Percentiles rank a stretch among this genome's conserved stretches.
These are phyloP conservation scores for Chrysosporium keratinophilum DNA, from an alignment of 2,329 filamentous ascomycete species.

Conservation along the genomic window DNA sequence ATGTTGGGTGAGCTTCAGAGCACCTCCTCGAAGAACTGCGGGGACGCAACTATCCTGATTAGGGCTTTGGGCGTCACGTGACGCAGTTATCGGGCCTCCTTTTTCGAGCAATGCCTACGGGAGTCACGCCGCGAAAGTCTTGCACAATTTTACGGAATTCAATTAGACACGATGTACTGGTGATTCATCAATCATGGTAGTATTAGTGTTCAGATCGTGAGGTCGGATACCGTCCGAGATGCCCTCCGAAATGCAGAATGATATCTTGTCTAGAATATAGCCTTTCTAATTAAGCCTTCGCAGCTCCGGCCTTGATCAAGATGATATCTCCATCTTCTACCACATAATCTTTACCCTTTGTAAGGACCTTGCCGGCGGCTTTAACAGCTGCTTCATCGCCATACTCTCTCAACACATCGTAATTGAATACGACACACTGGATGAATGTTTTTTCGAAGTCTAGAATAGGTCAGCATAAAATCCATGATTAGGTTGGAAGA, in stretches of 20 bases:
- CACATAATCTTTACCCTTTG: slow-evolving; percentile 93
- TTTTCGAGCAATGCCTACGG: neutral
- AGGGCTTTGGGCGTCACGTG: neutral
- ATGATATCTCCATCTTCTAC: slow-evolving; percentile 51
- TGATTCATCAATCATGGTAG: slow-evolving; percentile 3
- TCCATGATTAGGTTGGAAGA: neutral
- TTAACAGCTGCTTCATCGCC: slow-evolving; percentile 83
- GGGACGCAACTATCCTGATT: slow-evolving; percentile 2
- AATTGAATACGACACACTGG: slow-evolving; percentile 92
- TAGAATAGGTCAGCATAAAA: slow-evolving; percentile 8
- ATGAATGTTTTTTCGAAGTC: slow-evolving; percentile 99
- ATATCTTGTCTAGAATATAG: neutral
- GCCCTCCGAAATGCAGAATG: neutral
- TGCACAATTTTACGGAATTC: too few relatives aligned
- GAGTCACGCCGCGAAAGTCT: neutral
- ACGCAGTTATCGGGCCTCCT: neutral
- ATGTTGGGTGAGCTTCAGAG: neutral
- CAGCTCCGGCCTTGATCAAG: slow-evolving; percentile 63
- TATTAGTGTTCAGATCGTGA: neutral
- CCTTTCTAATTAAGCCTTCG: slow-evolving; percentile 31
- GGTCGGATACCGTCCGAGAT: neutral
- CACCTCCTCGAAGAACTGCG: neutral
- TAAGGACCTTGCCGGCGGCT: slow-evolving; percentile 92
- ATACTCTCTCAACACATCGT: slow-evolving; percentile 63
- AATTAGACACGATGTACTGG: neutral